Conservation (phyloP, 176 grass and related monocot genomes). For the Thinopyrum elongatum region DNA sequence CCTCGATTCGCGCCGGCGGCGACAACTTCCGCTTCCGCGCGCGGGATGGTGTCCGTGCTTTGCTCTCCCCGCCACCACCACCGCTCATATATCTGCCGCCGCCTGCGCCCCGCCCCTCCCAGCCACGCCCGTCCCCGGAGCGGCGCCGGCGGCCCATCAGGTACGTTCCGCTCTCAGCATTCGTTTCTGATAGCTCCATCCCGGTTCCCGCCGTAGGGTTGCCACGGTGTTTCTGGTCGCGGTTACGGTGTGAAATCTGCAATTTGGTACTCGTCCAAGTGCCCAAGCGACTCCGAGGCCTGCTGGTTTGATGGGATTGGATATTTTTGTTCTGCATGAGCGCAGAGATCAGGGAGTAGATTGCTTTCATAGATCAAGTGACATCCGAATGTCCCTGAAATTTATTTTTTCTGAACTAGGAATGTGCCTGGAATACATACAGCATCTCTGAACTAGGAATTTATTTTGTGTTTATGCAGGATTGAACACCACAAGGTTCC, state of each 20-base stretch:
- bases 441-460: neutral
- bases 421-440: neutral
- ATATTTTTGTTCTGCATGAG: neutral
- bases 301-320: neutral
- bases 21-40: neutral
- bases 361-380: neutral
- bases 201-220: neutral
- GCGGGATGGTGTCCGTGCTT: conserved; percentile 18
- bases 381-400: neutral
- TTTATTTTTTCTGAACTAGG: no score
- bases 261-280: neutral
- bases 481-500: neutral
- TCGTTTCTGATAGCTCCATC: neutral
- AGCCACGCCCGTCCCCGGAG: neutral
- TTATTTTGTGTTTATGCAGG: conserved; percentile 7
- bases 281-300: neutral
- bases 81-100: neutral
- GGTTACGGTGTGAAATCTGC: neutral
- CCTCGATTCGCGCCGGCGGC: conserved; percentile 6
- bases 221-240: neutral
- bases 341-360: neutral
- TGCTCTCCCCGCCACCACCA: neutral
- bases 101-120: neutral
- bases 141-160: neutral
- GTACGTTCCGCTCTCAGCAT: neutral